Base-by-base conservation (phyloP, 495 filamentous ascomycete genomes). In the Penicillium nucicola region DNA sequence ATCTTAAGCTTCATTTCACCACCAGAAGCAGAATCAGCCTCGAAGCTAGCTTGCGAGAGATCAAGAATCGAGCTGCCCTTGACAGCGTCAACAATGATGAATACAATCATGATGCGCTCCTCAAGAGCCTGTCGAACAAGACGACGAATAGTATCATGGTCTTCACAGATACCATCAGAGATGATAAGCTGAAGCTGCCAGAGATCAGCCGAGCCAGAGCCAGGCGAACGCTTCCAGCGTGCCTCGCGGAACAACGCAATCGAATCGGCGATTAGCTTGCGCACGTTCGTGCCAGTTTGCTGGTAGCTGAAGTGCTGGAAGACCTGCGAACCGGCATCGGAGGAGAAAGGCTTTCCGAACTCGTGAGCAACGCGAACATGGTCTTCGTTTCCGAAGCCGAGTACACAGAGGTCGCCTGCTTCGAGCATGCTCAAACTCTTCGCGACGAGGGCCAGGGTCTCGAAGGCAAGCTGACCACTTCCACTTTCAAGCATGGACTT, bases 51-150 rank as follows among this genome's bases (percentile, higher is more conserved):
- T 61, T 87, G 81, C 55, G 83, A 88, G 58, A 97, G 77, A 59
- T 95, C 87, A 55, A 95, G 64, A 49, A 97, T 92, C 37, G 80
- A 83, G 58, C 80, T 78, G 33, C 77, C 67, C 59, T 77, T 77
- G 6, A 85, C 78, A 30, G 90, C 84, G 73, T 98, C 93, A 54
- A 98, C 86, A 53, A 99, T 86, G 40, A 99, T 86, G 57, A 97
- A 99, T 0, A 99, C 91, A 44, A 97, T 85, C 93, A 99, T 97
- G 59, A 99, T 92, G 9, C 89, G 76, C 67, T 96, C 90, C 66
- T 96, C 92, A 56, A 88, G 83, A 3, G 93, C 92, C 59, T 90
- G 85, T 6, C 93, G 73, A 4, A 97, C 83, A 18, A 97, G 77
- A 15, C 90, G 78, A 10, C 84, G 76, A 48, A 99, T 86, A 1